Percentiles rank a stretch among this genome's conserved stretches.
These are phyloP conservation scores for Fusarium domesticum DNA, from an alignment of 2,329 filamentous ascomycete species.

Conservation along the genomic window DNA sequence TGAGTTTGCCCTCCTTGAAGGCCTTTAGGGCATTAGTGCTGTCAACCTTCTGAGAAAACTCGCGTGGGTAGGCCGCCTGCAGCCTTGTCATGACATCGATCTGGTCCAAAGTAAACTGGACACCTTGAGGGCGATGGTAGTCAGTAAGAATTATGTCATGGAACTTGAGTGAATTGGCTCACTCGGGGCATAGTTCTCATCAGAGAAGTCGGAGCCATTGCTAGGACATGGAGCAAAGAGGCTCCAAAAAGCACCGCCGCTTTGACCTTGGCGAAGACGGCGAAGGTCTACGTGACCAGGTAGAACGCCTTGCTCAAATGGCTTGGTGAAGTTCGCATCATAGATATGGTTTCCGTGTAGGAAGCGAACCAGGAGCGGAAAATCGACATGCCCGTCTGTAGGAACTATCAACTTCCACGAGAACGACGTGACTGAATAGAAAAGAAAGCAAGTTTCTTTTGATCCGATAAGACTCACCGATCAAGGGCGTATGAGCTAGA, in stretches of 20 bases:
- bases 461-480: slow-evolving; percentile 37
- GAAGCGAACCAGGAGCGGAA: slow-evolving; percentile 69
- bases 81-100: slow-evolving; percentile 70
- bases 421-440: background rate
- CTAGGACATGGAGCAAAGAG: slow-evolving; percentile 75
- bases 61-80: slow-evolving; percentile 58
- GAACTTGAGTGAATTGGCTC: slow-evolving; percentile 25
- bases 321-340: slow-evolving; percentile 65
- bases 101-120: slow-evolving; percentile 68
- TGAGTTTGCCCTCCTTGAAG: slow-evolving; percentile 61
- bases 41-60: slow-evolving; percentile 65
- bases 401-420: background rate
- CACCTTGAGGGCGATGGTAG: slow-evolving; percentile 40
- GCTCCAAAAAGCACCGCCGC: slow-evolving; percentile 91
- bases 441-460: background rate
- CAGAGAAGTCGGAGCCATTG: slow-evolving; percentile 69
- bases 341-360: slow-evolving; percentile 77
- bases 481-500: slow-evolving; percentile 46
- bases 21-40: slow-evolving; percentile 59
- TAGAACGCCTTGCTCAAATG: slow-evolving; percentile 70
- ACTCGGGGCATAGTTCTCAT: slow-evolving; percentile 68
- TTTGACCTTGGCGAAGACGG: slow-evolving; percentile 65
- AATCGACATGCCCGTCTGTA: slow-evolving; percentile 84
- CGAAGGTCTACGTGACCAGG: slow-evolving; percentile 74
- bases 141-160: background rate